Evolutionary conservation across 1,139 yeast species (phyloP).

Genomic region (Yamadazyma oceani): DNA sequence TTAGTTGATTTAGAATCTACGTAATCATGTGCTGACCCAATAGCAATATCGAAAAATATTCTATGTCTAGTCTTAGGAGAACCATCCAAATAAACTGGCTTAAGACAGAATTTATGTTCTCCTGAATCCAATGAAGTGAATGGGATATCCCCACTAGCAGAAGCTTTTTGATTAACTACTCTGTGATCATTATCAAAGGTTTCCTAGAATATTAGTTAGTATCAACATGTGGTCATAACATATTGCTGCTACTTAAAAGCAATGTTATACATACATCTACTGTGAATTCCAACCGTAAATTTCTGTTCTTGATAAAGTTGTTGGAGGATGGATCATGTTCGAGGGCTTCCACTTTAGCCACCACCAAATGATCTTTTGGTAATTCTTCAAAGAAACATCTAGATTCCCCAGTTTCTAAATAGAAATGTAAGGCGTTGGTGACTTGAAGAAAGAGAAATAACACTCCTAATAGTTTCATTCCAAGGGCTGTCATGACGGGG

Average conservation of each 20-base stretch:
- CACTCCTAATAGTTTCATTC: conserved; percentile 11
- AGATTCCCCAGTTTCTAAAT: conserved; percentile 44
- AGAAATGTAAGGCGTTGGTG: conserved; percentile 43
- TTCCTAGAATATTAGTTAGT: conserved; percentile 21
- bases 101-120: conserved; percentile 50
- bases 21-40: conserved; percentile 49
- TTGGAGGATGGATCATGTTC: conserved; percentile 33
- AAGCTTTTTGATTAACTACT: conserved; percentile 42
- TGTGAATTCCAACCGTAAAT: conserved; percentile 40
- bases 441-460: conserved; percentile 19
- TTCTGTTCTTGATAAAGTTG: conserved; percentile 30
- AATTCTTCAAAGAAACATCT: conserved; percentile 50
- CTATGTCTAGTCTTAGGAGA: conserved; percentile 34
- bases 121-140: conserved; percentile 46
- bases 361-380: conserved; percentile 42
- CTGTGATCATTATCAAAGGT: conserved; percentile 49
- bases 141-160: conserved; percentile 42
- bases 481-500: not conserved
- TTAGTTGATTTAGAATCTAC: conserved; percentile 48
- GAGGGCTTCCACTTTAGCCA: conserved; percentile 45
- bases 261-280: conserved; percentile 29
- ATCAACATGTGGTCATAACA: not conserved
- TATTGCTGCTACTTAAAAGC: no score
- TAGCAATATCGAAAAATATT: conserved; percentile 46
- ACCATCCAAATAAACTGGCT: conserved; percentile 43